phyloP scores from a whole-genome alignment of 2,329 filamentous ascomycete species.

The Coniochaeta sp. region DNA sequence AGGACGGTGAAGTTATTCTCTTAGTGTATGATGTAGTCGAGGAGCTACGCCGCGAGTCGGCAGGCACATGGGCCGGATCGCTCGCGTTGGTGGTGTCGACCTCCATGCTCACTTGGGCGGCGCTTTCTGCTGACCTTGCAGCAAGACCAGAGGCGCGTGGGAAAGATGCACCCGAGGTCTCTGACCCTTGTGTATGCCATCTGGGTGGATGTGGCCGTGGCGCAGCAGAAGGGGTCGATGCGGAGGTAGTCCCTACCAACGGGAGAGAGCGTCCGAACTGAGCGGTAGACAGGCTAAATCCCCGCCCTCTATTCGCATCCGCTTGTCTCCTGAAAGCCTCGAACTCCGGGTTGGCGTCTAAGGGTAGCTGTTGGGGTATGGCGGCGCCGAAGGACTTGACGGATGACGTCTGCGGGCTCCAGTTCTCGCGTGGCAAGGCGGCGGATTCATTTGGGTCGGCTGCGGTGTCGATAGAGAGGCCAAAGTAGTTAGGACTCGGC shows the following conservation, averaged over 20 bases:
- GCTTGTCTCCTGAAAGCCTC: slow-evolving; percentile 69
- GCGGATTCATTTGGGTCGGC: slow-evolving; percentile 57
- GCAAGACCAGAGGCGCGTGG: slow-evolving; percentile 10
- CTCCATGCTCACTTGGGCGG: slow-evolving; percentile 26
- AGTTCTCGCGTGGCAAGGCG: slow-evolving; percentile 59
- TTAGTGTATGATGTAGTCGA: slow-evolving; percentile 36
- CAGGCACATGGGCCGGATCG: slow-evolving; percentile 48
- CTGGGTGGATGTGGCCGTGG: slow-evolving; percentile 35
- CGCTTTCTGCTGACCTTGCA: neutral
- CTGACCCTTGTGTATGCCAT: slow-evolving; percentile 39
- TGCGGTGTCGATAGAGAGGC: slow-evolving; percentile 57
- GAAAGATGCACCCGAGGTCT: slow-evolving; percentile 14
- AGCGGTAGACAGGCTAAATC: slow-evolving; percentile 39
- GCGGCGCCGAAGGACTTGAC: slow-evolving; percentile 62
- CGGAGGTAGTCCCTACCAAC: slow-evolving; percentile 14
- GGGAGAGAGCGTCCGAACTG: slow-evolving; percentile 31
- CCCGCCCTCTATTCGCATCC: slow-evolving; percentile 50
- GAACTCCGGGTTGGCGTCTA: slow-evolving; percentile 74
- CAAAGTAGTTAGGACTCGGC: slow-evolving; percentile 82
- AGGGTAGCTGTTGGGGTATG: slow-evolving; percentile 60
- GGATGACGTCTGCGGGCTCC: slow-evolving; percentile 65
- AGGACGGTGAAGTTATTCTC: slow-evolving; percentile 27
- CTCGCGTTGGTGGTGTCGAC: slow-evolving; percentile 34
- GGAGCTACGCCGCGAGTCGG: slow-evolving; percentile 45
- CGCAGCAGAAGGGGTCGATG: slow-evolving; percentile 18